A percentile compares a stretch with the other conserved stretches of the same genome.
These are phyloP conservation scores for Rugosomyces carneus DNA, from an alignment of 1,284 basidiomycete genomes.

Conservation along the genomic window DNA sequence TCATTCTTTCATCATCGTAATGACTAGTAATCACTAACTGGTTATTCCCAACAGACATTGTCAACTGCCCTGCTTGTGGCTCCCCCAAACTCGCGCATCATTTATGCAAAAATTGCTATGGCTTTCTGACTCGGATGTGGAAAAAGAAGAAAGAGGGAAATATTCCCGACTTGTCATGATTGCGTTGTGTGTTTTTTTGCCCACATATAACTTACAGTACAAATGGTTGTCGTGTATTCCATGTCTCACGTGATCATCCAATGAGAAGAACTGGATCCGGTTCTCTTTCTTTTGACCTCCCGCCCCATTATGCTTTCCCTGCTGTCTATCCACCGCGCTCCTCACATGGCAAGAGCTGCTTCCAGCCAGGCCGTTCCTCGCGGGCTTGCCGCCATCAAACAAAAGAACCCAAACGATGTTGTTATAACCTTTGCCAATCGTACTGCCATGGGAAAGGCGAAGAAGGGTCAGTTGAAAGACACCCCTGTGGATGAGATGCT, in stretches of 20 bases:
- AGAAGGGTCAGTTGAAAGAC: constrained; percentile 80
- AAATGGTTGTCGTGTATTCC: too few relatives aligned
- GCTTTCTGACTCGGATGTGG: constrained; percentile 66
- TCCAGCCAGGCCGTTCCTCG: constrained; percentile 37
- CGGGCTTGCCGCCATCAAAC: constrained; percentile 44
- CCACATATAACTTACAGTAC: too few relatives aligned
- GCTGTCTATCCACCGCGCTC: constrained; percentile 9
- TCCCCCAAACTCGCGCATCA: constrained; percentile 85
- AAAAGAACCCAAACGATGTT: constrained; percentile 73
- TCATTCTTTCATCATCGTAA: neutral
- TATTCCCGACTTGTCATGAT: constrained; percentile 31
- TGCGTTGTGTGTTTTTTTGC: constrained; percentile 5
- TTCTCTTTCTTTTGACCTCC: constrained; percentile 3
- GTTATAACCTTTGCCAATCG: constrained; percentile 84
- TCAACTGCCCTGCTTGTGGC: constrained; percentile 90
- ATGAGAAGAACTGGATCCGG: constrained; percentile 1
- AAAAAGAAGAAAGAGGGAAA: constrained; percentile 34
- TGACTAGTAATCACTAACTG: constrained; percentile 6
- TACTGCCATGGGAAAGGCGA: constrained; percentile 70
- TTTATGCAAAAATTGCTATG: constrained; percentile 83
- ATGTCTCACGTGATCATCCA: constrained; percentile 13
- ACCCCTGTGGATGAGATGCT: constrained; percentile 69
- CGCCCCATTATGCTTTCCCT: constrained; percentile 14
- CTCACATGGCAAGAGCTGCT: constrained; percentile 31
- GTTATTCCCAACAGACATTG: constrained; percentile 59